Percentiles rank a stretch among this genome's conserved stretches.
These are phyloP conservation scores for Flagelloscypha sp. DNA, from an alignment of 768 basidiomycete genomes.

Conservation along the genomic window DNA sequence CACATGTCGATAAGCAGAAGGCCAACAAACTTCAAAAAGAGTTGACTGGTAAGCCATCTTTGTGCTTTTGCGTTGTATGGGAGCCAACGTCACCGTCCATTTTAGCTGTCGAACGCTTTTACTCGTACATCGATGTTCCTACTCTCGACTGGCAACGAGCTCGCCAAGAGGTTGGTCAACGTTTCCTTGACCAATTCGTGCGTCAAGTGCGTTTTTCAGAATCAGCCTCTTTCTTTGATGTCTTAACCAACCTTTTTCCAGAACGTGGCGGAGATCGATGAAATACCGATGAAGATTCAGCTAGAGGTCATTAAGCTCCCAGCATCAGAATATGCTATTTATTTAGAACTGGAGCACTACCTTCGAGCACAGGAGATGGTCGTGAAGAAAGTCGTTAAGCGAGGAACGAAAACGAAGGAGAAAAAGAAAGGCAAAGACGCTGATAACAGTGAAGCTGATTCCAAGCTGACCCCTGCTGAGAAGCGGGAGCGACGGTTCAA, in stretches of 20 bases:
- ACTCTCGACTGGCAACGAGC: constrained; percentile 89
- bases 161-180: constrained; percentile 74
- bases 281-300: constrained; percentile 73
- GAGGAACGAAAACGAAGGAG: constrained; percentile 56
- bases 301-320: constrained; percentile 66
- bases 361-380: constrained; percentile 85
- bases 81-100: constrained; percentile 16
- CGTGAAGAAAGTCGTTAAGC: constrained; percentile 51
- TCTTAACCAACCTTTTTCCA: constrained; percentile 21
- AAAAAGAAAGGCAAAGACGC: too few relatives aligned
- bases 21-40: constrained; percentile 78
- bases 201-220: constrained; percentile 53
- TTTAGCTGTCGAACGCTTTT: constrained; percentile 83
- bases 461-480: too few relatives aligned
- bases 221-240: constrained; percentile 3
- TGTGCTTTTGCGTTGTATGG: too few relatives aligned
- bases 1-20: constrained; percentile 64
- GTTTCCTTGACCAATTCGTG: constrained; percentile 73
- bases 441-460: too few relatives aligned
- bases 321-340: constrained; percentile 90
- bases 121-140: constrained; percentile 93
- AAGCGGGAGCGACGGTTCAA: constrained; percentile 58
- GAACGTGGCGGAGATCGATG: constrained; percentile 96
- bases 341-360: constrained; percentile 90
- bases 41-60: constrained; percentile 56